These are phyloP conservation scores for Lathyrus oleraceus DNA, from an alignment of 306 rosid species.

Conservation along the genomic window DNA sequence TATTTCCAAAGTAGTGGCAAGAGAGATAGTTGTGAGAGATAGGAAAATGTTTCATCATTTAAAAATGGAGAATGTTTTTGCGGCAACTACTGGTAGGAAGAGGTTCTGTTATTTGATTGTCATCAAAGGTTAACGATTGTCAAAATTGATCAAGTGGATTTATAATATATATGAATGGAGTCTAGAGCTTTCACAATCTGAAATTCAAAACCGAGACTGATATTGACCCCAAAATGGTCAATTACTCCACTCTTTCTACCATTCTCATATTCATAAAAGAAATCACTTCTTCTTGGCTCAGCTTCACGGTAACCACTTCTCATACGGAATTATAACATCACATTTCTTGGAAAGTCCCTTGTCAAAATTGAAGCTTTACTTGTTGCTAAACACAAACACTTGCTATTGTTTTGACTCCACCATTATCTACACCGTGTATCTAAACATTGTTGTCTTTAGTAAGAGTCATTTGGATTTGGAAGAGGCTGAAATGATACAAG, in stretches of 20 bases:
- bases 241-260: conserved; percentile 42
- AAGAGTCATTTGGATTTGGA: too few species aligned
- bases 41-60: conserved; percentile 54
- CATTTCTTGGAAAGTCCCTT: too few species aligned
- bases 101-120: conserved; percentile 28
- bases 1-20: conserved; percentile 46
- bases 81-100: conserved; percentile 52
- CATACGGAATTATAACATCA: conserved; percentile 76
- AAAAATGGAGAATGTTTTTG: conserved; percentile 55
- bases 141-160: conserved; percentile 5
- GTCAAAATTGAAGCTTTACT: too few species aligned
- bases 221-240: conserved; percentile 26
- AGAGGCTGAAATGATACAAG: too few species aligned
- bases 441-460: too few species aligned
- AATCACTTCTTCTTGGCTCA: conserved; percentile 80
- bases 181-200: conserved; percentile 20
- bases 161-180: conserved; percentile 24
- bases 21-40: conserved; percentile 58
- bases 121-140: conserved; percentile 17
- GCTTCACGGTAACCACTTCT: conserved; percentile 96
- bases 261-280: conserved; percentile 41
- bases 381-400: too few species aligned
- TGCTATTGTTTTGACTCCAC: too few species aligned
- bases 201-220: conserved; percentile 28
- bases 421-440: too few species aligned